Conservation (phyloP, 495 filamentous ascomycete species). For the Neurospora discreta region DNA sequence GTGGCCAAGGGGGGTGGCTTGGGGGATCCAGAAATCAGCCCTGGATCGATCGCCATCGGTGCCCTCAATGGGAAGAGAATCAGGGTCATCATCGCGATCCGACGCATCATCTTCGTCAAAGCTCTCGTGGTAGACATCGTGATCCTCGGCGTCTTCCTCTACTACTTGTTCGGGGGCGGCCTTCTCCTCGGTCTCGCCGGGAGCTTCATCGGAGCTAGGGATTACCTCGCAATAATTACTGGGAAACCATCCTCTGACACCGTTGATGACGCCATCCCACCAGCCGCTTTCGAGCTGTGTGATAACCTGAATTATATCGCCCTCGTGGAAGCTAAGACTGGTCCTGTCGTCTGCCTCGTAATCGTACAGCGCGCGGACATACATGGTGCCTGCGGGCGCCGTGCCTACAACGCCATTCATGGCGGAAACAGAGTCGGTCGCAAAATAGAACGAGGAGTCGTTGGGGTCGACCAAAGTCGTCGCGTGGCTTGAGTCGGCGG, state of each 20-base stretch:
- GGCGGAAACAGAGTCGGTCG: slow-evolving; percentile 19
- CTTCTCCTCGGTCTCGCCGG: slow-evolving; percentile 49
- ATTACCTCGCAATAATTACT: slow-evolving; percentile 95
- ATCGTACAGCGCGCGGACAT: slow-evolving; percentile 92
- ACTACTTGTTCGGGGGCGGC: slow-evolving; percentile 17
- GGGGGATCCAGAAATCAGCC: slow-evolving; percentile 96
- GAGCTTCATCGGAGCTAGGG: slow-evolving; percentile 56
- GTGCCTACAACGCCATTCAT: slow-evolving; percentile 65
- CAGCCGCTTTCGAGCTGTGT: slow-evolving; percentile 96
- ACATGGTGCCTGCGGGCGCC: slow-evolving; percentile 67
- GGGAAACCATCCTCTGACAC: slow-evolving; percentile 92
- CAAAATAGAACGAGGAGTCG: slow-evolving; percentile 1
- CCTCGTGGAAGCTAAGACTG: slow-evolving; percentile 88
- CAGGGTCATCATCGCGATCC: slow-evolving; percentile 36
- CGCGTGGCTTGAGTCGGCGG: slow-evolving; percentile 21
- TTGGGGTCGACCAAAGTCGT: slow-evolving; percentile 26
- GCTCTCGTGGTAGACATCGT: slow-evolving; percentile 30
- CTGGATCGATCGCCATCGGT: slow-evolving; percentile 63
- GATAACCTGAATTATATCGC: slow-evolving; percentile 94
- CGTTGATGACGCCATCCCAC: slow-evolving; percentile 97
- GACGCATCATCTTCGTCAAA: slow-evolving; percentile 21
- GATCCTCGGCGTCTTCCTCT: slow-evolving; percentile 55
- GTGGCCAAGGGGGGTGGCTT: slow-evolving; percentile 85
- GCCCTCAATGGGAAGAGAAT: slow-evolving; percentile 58
- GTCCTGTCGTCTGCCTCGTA: slow-evolving; percentile 95